Percentiles rank a stretch among this genome's conserved stretches.
Conservation (phyloP, 1,284 basidiomycete species). For the Cutaneotrichosporon daszewskae region DNA sequence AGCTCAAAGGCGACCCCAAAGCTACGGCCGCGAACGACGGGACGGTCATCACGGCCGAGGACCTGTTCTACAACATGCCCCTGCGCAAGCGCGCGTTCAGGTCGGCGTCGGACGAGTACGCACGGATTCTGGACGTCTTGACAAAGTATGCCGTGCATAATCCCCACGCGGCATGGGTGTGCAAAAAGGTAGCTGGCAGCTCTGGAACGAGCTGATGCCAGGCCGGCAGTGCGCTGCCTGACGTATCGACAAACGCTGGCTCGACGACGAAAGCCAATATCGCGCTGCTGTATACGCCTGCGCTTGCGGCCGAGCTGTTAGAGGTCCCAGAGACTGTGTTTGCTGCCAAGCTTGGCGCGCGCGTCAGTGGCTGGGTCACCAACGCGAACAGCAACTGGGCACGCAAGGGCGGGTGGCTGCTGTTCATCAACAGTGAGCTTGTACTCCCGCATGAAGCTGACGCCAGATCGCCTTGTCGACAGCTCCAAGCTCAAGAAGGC, state of each 20-base stretch:
- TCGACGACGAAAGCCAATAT: constrained; percentile 69
- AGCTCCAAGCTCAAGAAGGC: constrained; percentile 80
- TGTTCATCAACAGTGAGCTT: constrained; percentile 93
- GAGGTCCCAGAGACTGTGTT: constrained; percentile 50
- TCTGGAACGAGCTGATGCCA: constrained; percentile 37
- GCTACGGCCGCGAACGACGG: constrained; percentile 93
- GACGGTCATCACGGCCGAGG: constrained; percentile 87
- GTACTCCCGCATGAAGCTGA: not conserved
- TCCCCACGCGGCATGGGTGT: constrained; percentile 75
- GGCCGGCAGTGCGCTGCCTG: constrained; percentile 66
- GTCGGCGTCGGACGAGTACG: constrained; percentile 84
- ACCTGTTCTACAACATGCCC: constrained; percentile 92
- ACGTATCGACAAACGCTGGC: constrained; percentile 72
- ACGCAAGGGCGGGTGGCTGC: constrained; percentile 63
- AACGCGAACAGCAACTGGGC: constrained; percentile 86
- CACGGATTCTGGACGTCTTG: constrained; percentile 85
- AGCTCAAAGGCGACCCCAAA: constrained; percentile 67
- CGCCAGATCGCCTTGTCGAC: constrained; percentile 84
- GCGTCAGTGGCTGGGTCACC: constrained; percentile 69
- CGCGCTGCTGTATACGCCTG: constrained; percentile 71
- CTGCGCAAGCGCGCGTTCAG: constrained; percentile 80
- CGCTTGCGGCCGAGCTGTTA: constrained; percentile 75
- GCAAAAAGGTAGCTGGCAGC: constrained; percentile 65
- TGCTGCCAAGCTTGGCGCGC: constrained; percentile 50
- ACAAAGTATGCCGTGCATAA: constrained; percentile 93